Conservation (phyloP, 2,329 filamentous ascomycete species). For the Fusarium anguioides region DNA sequence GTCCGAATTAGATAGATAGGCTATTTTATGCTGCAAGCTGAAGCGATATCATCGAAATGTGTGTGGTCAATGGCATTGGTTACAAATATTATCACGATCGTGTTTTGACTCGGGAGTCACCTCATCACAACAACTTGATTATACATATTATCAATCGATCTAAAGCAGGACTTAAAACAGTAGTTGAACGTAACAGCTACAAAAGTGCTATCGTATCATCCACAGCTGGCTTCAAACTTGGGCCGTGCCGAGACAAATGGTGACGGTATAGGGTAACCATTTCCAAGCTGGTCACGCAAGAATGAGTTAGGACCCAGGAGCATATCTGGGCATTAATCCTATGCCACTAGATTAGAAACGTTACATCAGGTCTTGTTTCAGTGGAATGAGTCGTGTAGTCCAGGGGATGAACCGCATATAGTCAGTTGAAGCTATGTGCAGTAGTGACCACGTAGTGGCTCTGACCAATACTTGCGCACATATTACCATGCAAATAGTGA, state of each 20-base stretch:
- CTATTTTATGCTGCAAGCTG: constrained; percentile 17
- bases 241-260: too few species aligned
- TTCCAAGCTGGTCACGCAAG: not conserved
- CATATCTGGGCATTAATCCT: not conserved
- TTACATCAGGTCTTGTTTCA: not conserved
- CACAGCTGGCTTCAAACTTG: not conserved
- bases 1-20: constrained; percentile 35
- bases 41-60: constrained; percentile 1
- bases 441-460: not conserved
- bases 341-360: not conserved
- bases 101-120: not conserved
- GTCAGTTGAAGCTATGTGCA: not conserved
- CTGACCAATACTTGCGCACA: not conserved
- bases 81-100: not conserved
- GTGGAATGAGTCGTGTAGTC: not conserved
- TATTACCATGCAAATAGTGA: not conserved
- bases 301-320: too few species aligned
- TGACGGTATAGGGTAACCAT: not conserved
- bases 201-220: not conserved
- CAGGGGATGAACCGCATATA: not conserved
- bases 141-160: not conserved
- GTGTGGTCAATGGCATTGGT: not conserved
- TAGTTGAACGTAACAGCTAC: not conserved
- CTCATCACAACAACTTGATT: too few species aligned
- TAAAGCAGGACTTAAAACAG: not conserved